Percentiles rank a stretch among this genome's conserved stretches.
Conservation (phyloP, 768 basidiomycete species). For the Candolleomyces efflorescens region DNA sequence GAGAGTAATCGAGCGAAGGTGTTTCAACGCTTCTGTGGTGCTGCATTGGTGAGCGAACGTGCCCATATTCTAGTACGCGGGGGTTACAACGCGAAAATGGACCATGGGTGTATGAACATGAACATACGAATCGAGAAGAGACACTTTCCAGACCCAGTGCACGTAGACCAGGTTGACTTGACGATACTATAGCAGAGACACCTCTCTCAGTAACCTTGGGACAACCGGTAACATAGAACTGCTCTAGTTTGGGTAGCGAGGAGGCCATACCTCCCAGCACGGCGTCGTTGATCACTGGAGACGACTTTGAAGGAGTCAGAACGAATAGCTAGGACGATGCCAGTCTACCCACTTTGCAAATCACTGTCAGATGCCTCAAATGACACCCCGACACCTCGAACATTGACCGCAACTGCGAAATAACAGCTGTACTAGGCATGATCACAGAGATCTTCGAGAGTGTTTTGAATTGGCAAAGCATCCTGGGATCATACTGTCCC, state of each 20-base stretch:
- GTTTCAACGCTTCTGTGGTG: constrained; percentile 30
- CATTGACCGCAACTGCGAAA: constrained; percentile 50
- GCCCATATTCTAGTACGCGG: constrained; percentile 44
- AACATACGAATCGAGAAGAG: constrained; percentile 53
- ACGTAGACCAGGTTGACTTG: constrained; percentile 42
- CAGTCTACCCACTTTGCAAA: constrained; percentile 55
- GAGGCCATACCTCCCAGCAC: constrained; percentile 48
- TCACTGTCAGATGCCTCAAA: constrained; percentile 55
- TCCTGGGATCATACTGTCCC: constrained; percentile 48
- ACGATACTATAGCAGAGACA: constrained; percentile 44
- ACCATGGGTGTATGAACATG: not conserved
- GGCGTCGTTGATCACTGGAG: constrained; percentile 54
- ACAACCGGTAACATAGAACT: constrained; percentile 64
- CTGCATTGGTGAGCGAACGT: constrained; percentile 38
- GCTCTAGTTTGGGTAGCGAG: constrained; percentile 45
- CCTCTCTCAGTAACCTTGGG: constrained; percentile 62
- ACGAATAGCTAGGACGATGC: not conserved
- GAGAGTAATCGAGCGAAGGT: constrained; percentile 50
- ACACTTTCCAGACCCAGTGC: constrained; percentile 60
- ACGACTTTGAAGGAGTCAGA: constrained; percentile 35
- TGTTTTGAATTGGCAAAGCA: constrained; percentile 47
- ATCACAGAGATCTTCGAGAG: constrained; percentile 62
- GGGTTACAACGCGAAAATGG: not conserved
- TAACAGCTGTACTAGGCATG: constrained; percentile 62
- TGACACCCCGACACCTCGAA: constrained; percentile 35